Conservation (phyloP, 176 grass and related monocot genomes). For the Aegilops bicornis region DNA sequence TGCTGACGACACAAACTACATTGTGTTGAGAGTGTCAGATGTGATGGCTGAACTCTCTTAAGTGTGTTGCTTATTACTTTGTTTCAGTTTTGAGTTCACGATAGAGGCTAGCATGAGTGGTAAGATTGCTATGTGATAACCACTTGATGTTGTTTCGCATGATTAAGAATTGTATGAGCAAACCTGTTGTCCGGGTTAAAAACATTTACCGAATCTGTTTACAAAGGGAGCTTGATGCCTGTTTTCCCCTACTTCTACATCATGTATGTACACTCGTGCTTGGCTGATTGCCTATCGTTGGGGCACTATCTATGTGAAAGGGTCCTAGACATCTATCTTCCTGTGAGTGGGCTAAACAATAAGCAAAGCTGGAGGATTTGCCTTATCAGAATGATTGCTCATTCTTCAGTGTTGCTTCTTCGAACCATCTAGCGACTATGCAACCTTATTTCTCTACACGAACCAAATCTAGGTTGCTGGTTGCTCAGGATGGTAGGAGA, state of each 20-base stretch:
- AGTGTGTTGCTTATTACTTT: background rate
- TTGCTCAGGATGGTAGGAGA: no score
- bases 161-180: background rate
- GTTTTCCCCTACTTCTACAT: background rate
- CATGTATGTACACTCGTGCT: no score
- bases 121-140: conserved; percentile 13
- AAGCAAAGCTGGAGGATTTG: no score
- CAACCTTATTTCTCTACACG: no score
- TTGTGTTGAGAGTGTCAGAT: conserved; percentile 60
- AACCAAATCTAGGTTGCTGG: no score
- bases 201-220: background rate
- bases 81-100: conserved; percentile 5
- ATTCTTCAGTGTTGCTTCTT: no score
- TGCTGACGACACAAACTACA: conserved; percentile 53
- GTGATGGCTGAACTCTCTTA: conserved; percentile 73
- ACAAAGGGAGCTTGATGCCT: background rate
- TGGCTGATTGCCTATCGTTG: no score
- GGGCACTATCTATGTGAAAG: no score
- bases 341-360: no score
- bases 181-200: background rate
- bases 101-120: background rate
- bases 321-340: no score
- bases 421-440: no score
- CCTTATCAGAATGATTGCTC: no score
- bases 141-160: background rate